Evolutionary conservation across 176 grass and related monocot species (phyloP).

Genomic region (Triticum turgidum): DNA sequence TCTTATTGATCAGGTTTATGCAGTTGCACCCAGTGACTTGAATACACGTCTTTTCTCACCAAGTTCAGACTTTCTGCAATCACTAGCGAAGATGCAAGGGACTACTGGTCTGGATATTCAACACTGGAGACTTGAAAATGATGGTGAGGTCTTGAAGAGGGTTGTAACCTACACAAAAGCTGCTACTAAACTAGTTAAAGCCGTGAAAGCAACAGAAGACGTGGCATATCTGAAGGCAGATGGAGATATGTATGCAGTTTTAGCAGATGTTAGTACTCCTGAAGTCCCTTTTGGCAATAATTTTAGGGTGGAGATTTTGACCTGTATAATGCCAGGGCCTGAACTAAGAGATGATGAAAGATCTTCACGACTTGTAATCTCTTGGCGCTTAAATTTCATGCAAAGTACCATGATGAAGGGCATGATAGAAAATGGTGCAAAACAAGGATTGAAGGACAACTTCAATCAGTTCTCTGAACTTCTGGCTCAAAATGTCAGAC

Average conservation of each 20-base stretch:
- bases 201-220: constrained; percentile 89
- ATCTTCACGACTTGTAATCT: constrained; percentile 63
- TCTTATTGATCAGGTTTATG: constrained; percentile 76
- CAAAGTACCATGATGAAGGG: constrained; percentile 98
- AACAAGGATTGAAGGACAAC: constrained; percentile 82
- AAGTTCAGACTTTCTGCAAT: constrained; percentile 76
- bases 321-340: constrained; percentile 73
- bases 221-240: constrained; percentile 72
- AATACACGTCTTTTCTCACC: constrained; percentile 81
- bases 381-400: constrained; percentile 81
- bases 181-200: constrained; percentile 81
- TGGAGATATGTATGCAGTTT: constrained; percentile 61
- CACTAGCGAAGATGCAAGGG: constrained; percentile 75
- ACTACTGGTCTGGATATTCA: constrained; percentile 63
- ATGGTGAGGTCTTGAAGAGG: constrained; percentile 67
- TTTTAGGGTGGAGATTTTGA: constrained; percentile 79
- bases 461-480: constrained; percentile 71
- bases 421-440: constrained; percentile 89
- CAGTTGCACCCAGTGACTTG: constrained; percentile 59
- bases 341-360: constrained; percentile 54
- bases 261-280: constrained; percentile 65
- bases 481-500: constrained; percentile 50
- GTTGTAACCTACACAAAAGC: constrained; percentile 82
- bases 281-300: constrained; percentile 80
- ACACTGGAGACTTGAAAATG: constrained; percentile 72